Percentiles rank a stretch among this genome's conserved stretches.
These are phyloP conservation scores for Cucurbita maxima DNA, from an alignment of 306 rosid species.

Conservation along the genomic window DNA sequence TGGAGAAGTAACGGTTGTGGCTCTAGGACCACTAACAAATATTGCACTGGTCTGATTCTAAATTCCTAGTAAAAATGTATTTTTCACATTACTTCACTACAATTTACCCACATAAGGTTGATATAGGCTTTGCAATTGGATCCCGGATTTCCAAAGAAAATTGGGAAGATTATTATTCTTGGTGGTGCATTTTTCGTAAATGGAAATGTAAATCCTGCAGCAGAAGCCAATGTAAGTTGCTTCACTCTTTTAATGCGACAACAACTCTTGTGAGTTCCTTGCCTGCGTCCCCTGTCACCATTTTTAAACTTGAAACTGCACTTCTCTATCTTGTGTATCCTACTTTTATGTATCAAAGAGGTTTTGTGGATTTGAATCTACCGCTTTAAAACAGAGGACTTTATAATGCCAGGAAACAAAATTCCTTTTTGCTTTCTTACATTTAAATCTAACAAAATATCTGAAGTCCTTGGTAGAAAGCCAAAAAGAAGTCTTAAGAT, in stretches of 20 bases:
- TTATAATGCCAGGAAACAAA: not conserved
- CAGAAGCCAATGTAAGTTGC: constrained; percentile 75
- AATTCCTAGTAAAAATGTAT: not conserved
- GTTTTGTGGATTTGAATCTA: not conserved
- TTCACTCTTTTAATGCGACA: not conserved
- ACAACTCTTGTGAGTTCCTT: not conserved
- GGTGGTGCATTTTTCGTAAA: constrained; percentile 85
- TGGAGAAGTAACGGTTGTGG: constrained; percentile 69
- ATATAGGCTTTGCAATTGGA: constrained; percentile 70
- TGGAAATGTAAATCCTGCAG: constrained; percentile 90
- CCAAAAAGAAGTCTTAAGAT: no score
- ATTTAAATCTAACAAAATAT: not conserved
- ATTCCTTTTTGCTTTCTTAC: not conserved
- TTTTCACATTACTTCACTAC: not conserved
- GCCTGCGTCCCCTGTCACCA: not conserved
- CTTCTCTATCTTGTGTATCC: not conserved
- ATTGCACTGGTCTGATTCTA: constrained; percentile 57
- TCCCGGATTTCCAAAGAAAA: constrained; percentile 51
- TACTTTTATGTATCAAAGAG: not conserved
- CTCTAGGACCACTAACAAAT: constrained; percentile 89
- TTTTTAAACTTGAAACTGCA: not conserved
- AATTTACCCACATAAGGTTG: not conserved
- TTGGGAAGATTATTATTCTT: constrained; percentile 66
- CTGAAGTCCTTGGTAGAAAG: not conserved
- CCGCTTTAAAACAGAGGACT: not conserved